These are phyloP conservation scores for Penicillium silybi DNA, from an alignment of 495 filamentous ascomycete species.

Conservation along the genomic window DNA sequence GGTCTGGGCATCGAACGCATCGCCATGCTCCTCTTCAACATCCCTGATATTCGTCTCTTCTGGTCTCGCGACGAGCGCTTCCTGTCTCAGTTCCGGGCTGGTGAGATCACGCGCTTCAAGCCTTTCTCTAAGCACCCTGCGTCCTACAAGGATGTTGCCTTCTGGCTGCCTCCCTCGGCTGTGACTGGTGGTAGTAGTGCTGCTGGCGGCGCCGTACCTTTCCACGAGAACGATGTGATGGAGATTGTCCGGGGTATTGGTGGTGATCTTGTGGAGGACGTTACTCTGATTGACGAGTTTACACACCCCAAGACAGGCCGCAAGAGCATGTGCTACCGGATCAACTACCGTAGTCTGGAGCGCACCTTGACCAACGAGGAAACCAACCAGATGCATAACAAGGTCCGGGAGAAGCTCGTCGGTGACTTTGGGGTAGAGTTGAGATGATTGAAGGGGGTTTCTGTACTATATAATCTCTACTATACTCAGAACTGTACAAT, in stretches of 20 bases:
- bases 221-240: conserved; percentile 97
- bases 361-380: conserved; percentile 79
- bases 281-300: conserved; percentile 78
- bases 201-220: conserved; percentile 50
- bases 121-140: conserved; percentile 87
- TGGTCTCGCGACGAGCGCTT: conserved; percentile 87
- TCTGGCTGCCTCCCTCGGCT: conserved; percentile 69
- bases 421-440: conserved; percentile 75
- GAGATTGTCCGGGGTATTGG: conserved; percentile 78
- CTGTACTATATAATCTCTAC: conserved; percentile 14
- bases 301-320: conserved; percentile 79
- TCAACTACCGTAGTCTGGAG: conserved; percentile 89
- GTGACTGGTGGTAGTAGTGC: conserved; percentile 40
- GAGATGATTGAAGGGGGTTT: conserved; percentile 43
- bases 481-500: conserved; percentile 16
- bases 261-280: conserved; percentile 84
- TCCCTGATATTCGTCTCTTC: conserved; percentile 96
- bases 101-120: conserved; percentile 64
- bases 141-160: conserved; percentile 87
- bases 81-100: conserved; percentile 71
- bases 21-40: conserved; percentile 93
- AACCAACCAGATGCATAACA: conserved; percentile 69
- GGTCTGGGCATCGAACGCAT: conserved; percentile 90
- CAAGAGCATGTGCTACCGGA: conserved; percentile 84
- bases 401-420: conserved; percentile 58